Percentiles rank a stretch among this genome's conserved stretches.
These are phyloP conservation scores for Tricladium varicosporioides DNA, from an alignment of 2,329 filamentous ascomycete genomes.

Conservation along the genomic window DNA sequence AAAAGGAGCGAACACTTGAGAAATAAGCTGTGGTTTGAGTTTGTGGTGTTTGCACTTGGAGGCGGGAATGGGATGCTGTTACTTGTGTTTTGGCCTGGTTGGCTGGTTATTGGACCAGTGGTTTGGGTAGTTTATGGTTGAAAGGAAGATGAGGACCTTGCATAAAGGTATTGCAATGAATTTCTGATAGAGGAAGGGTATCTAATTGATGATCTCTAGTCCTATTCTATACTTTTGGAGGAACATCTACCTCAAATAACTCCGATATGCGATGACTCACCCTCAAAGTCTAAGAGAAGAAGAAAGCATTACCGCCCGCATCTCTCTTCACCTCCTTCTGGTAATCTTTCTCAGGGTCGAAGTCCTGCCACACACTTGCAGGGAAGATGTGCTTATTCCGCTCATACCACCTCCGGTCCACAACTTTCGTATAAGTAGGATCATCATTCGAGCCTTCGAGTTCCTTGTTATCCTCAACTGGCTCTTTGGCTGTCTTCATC, in stretches of 20 bases:
- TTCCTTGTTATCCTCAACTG: constrained; percentile 34
- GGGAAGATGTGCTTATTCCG: constrained; percentile 98
- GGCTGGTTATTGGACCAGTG: constrained; percentile 27
- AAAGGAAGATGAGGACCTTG: constrained; percentile 1
- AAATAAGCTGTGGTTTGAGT: constrained; percentile 29
- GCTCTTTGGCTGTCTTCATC: constrained; percentile 39
- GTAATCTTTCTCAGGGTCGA: constrained; percentile 87
- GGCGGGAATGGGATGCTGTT: constrained; percentile 28
- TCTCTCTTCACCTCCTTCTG: constrained; percentile 75
- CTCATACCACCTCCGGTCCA: constrained; percentile 96
- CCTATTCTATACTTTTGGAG: neutral
- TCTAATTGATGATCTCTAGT: constrained; percentile 2
- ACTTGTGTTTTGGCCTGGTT: constrained; percentile 34
- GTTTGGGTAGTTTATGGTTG: constrained; percentile 18
- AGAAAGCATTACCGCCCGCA: constrained; percentile 87
- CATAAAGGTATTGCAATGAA: neutral
- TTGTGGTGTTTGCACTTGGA: constrained; percentile 30
- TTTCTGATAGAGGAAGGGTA: neutral
- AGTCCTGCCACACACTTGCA: constrained; percentile 92
- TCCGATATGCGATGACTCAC: neutral
- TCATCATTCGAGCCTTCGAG: constrained; percentile 79
- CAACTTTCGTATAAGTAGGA: constrained; percentile 82
- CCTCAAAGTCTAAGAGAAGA: constrained; percentile 56
- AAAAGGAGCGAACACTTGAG: constrained; percentile 21
- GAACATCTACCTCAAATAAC: neutral